Evolutionary conservation across 805 yeast species (phyloP).

Genomic region (Blastobotrys attinorum): DNA sequence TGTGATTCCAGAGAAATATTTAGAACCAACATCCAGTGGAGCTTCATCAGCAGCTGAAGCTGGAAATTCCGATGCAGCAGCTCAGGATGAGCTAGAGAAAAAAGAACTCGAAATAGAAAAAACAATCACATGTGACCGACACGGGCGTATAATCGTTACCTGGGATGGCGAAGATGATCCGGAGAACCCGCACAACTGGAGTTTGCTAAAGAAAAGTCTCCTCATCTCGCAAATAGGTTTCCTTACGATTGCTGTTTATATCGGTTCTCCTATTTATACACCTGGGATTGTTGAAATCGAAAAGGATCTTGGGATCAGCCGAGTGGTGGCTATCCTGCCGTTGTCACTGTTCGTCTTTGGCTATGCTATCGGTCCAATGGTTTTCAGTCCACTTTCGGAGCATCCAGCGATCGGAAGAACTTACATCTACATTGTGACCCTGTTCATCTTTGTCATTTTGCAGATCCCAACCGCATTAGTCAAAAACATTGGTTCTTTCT

Average conservation of each 20-base stretch:
- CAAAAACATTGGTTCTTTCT: conserved; percentile 41
- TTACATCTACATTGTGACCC: conserved; percentile 39
- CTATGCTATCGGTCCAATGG: conserved; percentile 48
- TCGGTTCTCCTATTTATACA: conserved; percentile 46
- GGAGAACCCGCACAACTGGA: conserved; percentile 51
- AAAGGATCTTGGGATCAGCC: conserved; percentile 34
- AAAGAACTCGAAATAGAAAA: not conserved
- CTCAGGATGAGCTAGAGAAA: not conserved
- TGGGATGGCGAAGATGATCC: conserved; percentile 35
- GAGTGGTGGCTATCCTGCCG: conserved; percentile 40
- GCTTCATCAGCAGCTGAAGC: not conserved
- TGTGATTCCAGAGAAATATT: conserved; percentile 27
- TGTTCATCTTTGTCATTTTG: conserved; percentile 39
- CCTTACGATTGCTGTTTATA: conserved; percentile 41
- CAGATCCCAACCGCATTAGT: conserved; percentile 50
- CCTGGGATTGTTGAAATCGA: conserved; percentile 42
- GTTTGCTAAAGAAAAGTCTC: conserved; percentile 31
- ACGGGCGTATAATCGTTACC: conserved; percentile 6
- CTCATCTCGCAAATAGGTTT: conserved; percentile 33
- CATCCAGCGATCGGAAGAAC: conserved; percentile 46
- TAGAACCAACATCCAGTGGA: not conserved
- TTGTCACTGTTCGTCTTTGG: conserved; percentile 46
- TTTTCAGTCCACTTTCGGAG: conserved; percentile 48
- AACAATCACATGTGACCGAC: not conserved
- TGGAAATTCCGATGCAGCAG: not conserved